A percentile compares a stretch with the other conserved stretches of the same genome.
phyloP scores from a whole-genome alignment of 2,329 filamentous ascomycete genomes.

The Botrytis porri region DNA sequence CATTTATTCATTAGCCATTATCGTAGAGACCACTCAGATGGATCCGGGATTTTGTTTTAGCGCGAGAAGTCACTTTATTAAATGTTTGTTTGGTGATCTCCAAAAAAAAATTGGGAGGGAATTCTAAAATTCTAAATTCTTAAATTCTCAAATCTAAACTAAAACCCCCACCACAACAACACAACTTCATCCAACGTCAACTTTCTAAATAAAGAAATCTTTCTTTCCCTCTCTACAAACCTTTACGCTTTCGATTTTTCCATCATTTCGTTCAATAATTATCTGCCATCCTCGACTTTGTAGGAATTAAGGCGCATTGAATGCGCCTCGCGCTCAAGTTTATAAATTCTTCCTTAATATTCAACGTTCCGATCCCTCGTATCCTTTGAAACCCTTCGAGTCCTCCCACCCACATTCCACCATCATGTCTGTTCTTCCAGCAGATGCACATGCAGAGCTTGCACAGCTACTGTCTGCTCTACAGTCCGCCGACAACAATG shows the following conservation, averaged over 20 bases:
- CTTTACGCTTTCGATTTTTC: not conserved
- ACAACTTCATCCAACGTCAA: slow-evolving; percentile 3
- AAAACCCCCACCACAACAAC: not conserved
- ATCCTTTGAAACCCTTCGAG: not conserved
- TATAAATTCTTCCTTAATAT: slow-evolving; percentile 7
- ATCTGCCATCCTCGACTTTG: not conserved
- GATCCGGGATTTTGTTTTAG: slow-evolving; percentile 3
- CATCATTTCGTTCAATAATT: not conserved
- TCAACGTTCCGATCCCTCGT: slow-evolving; percentile 9
- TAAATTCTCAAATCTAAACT: not conserved
- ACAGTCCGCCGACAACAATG: slow-evolving; percentile 82
- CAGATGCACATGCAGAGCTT: slow-evolving; percentile 81
- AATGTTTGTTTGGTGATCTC: not conserved
- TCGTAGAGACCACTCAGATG: not conserved
- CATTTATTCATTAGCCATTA: not conserved
- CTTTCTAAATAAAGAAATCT: slow-evolving; percentile 3
- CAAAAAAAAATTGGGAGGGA: not conserved
- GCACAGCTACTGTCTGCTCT: slow-evolving; percentile 82
- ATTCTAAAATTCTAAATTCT: not conserved
- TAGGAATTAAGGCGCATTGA: slow-evolving; percentile 14
- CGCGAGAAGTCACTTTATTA: not conserved
- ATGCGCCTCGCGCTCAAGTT: slow-evolving; percentile 14
- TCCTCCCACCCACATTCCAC: slow-evolving; percentile 1
- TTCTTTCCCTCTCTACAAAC: not conserved
- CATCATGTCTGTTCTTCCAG: slow-evolving; percentile 78